Evolutionary conservation across 495 filamentous ascomycete species (phyloP), one percentile per base, ranked within the genome.

Genomic region (Neurospora sp.): DNA sequence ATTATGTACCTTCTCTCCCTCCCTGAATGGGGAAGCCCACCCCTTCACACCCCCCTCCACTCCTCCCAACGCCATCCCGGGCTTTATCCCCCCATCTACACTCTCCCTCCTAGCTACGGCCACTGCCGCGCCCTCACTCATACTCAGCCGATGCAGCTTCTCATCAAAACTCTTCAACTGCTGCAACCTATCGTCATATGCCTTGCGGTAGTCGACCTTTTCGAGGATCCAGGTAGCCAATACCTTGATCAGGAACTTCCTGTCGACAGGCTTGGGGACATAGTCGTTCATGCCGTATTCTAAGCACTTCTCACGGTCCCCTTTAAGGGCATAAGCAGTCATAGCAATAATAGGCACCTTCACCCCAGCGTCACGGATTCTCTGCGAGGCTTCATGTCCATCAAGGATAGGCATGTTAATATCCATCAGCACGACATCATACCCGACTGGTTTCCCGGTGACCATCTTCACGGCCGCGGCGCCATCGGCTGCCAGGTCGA

Each of bases 201-300:
- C 27, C 59, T 71, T 73, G 16, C 73, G 69, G 31, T 73, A 73
- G 40, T 76, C 73, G 27, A 41, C 71, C 3, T 40, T 68, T 22
- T 27, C 61, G 9, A 77, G 5, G 9, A 83, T 70, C 83, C 88
- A 91, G 59, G 84, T 88, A 27, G 82, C 61, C 22, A 85, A 70
- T 14, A 74, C 78, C 69, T 81, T 81, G 69, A 83, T 61, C 10
- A 85, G 75, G 8, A 76, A 71, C 48, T 82, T 78, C 69, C 79
- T 85, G 73, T 89, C 84, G 5, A 91, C 81, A 0, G 89, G 89
- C 73, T 91, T 91, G 14, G 87, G 81, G 39, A 91, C 81, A 75
- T 89, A 90, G 71, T 87, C 88, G 74, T 88, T 84, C 88, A 91
- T 90, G 5, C 89, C 89, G 41, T 85, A 84, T 22, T 87, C 84